Evolutionary conservation across 1,284 basidiomycete species (phyloP), one percentile per base, ranked within the genome.

Genomic region (Apiotrichum sp.): DNA sequence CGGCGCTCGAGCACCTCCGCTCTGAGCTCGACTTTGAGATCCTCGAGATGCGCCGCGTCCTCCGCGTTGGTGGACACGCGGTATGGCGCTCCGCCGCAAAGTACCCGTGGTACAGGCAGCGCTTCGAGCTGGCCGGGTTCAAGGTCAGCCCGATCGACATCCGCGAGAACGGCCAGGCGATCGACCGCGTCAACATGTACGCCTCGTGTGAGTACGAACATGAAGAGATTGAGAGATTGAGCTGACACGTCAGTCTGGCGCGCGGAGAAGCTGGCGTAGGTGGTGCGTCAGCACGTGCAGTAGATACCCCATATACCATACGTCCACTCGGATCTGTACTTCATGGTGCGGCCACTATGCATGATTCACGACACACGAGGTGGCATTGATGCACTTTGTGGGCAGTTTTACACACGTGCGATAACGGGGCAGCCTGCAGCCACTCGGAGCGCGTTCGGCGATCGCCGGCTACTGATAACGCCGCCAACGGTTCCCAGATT

Each of bases 21-120:
- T 80, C 67, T 55, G 84, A 84, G 53, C 81, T 82, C 14, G 82
- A 85, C 53, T 79, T 82, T 46, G 86, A 88, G 67, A 79, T 87
- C 32, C 65, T 75, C 9, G 82, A 87, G 67, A 80, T 89, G 50
- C 75, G 79, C 55, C 78, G 85, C 10, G 85, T 84, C 2, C 72
- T 88, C n/a, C 75, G 79, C 0, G 72, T 79, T 0, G 85, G 84
- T 0, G 87, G 86, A 1, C 78, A 82, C 45, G 83, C 87, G 5
- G 82, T 86, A 56, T 88, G 84, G 83, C 78, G 88, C 10, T 84
- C 83, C 29, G 87, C 87, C 0, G 85, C 82, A 1, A 83, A 82
- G 70, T 74, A 79, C 51, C 88, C 87, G 6, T 90, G 88, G 88
- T 89, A 89, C 72, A 80, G 80, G 56, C 78, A 84, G 64, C 76